Percentiles rank a stretch among this genome's conserved stretches.
Conservation (phyloP, 2,329 filamentous ascomycete species). For the Epichloe elymi region DNA sequence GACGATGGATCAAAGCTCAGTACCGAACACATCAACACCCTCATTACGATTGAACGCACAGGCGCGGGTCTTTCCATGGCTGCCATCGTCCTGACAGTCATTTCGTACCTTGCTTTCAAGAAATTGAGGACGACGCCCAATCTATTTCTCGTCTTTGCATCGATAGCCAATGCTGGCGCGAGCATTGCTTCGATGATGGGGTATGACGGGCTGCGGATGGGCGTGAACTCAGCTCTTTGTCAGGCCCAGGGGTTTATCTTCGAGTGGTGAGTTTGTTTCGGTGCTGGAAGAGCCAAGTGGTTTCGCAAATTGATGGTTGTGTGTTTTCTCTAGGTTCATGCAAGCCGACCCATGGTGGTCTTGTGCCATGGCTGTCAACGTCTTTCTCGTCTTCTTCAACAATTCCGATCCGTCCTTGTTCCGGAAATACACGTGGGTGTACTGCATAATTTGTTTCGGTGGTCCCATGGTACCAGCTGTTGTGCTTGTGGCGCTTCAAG, state of each 20-base stretch:
- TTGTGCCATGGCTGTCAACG: constrained; percentile 70
- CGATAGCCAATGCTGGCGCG: constrained; percentile 34
- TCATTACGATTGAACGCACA: constrained; percentile 38
- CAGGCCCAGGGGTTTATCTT: constrained; percentile 47
- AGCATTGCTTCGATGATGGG: constrained; percentile 58
- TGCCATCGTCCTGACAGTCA: constrained; percentile 34
- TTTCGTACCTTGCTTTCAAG: constrained; percentile 36
- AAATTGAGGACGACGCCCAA: constrained; percentile 43
- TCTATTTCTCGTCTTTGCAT: constrained; percentile 29
- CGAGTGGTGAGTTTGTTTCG: constrained; percentile 42
- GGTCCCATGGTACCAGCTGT: constrained; percentile 55
- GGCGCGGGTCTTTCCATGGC: constrained; percentile 41
- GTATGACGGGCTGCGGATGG: constrained; percentile 45
- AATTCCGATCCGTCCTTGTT: constrained; percentile 49
- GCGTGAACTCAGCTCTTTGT: constrained; percentile 44
- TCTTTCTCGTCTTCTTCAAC: constrained; percentile 54
- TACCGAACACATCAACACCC: constrained; percentile 25
- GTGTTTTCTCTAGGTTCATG: constrained; percentile 47
- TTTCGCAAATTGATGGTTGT: not conserved
- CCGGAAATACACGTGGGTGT: constrained; percentile 55
- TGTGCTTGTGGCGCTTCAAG: constrained; percentile 45
- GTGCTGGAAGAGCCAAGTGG: too few relatives aligned
- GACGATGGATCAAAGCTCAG: constrained; percentile 15
- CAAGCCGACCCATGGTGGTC: constrained; percentile 66
- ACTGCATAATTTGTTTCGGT: constrained; percentile 57